Percentiles rank a stretch among this genome's conserved stretches.
Conservation (phyloP, 495 filamentous ascomycete species). For the Penicillium egyptiacum region DNA sequence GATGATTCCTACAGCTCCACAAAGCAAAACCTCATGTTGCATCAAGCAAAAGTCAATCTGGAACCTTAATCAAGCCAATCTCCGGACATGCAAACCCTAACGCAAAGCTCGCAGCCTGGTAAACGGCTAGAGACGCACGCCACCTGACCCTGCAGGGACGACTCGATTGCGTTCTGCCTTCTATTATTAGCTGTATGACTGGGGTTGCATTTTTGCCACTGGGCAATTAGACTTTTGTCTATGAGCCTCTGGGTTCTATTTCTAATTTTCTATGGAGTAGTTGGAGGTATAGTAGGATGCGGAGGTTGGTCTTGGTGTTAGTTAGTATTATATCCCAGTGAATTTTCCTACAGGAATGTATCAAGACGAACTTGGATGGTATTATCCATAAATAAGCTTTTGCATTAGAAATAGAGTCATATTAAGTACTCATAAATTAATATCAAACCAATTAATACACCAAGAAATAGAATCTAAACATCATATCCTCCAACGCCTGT, state of each 20-base stretch:
- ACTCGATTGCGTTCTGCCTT: background rate
- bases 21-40: background rate
- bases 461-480: conserved; percentile 11
- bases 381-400: background rate
- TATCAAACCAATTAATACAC: conserved; percentile 8
- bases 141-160: background rate
- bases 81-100: background rate
- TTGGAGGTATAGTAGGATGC: background rate
- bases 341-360: too few species aligned
- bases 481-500: conserved; percentile 17
- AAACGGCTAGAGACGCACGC: background rate
- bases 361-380: too few species aligned
- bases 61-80: background rate
- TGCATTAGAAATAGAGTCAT: conserved; percentile 18
- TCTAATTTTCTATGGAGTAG: background rate
- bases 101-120: background rate
- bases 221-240: conserved; percentile 1
- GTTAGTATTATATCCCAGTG: background rate
- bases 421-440: conserved; percentile 18
- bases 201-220: background rate
- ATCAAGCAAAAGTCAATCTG: background rate
- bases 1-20: too few species aligned
- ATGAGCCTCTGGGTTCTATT: background rate
- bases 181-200: conserved; percentile 10
- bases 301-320: background rate